Evolutionary conservation across 441 rosid genomes (phyloP).

Genomic region (Monsonia emarginata): DNA sequence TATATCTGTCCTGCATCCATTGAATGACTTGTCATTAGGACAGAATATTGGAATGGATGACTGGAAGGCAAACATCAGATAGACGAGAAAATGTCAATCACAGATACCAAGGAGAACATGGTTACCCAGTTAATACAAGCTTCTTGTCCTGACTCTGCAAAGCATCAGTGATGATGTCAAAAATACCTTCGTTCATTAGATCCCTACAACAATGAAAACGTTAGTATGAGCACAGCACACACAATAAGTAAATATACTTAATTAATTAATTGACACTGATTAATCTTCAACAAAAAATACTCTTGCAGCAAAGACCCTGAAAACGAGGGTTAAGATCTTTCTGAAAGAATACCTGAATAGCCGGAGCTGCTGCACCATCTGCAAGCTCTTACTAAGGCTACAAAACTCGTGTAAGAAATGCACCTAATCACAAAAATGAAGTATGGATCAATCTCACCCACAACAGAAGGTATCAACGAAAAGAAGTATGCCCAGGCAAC

Average conservation of each 20-base stretch:
- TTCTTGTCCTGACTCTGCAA: constrained; percentile 81
- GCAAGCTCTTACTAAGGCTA: constrained; percentile 90
- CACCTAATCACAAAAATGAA: constrained; percentile 42
- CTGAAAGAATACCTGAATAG: constrained; percentile 58
- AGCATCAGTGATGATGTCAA: constrained; percentile 69
- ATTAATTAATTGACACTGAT: not conserved
- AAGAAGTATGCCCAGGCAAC: not conserved
- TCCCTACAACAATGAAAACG: constrained; percentile 47
- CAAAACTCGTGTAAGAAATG: constrained; percentile 93
- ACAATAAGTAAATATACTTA: not conserved
- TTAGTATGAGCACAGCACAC: not conserved
- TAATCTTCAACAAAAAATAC: not conserved
- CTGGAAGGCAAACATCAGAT: no score
- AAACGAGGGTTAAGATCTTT: constrained; percentile 13
- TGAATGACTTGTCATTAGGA: constrained; percentile 33
- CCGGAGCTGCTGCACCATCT: constrained; percentile 88
- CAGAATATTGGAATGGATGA: constrained; percentile 13
- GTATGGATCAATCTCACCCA: constrained; percentile 18
- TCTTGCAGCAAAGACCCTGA: not conserved
- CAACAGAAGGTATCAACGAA: not conserved
- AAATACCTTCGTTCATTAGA: constrained; percentile 75
- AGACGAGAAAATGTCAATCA: no score
- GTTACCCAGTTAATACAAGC: constrained; percentile 88
- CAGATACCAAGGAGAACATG: constrained; percentile 20
- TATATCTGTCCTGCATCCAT: constrained; percentile 99